A percentile compares a stretch with the other conserved stretches of the same genome.
Conservation (phyloP, 371 early-diverging fungal species). For the Dichotomocladium elegans region DNA sequence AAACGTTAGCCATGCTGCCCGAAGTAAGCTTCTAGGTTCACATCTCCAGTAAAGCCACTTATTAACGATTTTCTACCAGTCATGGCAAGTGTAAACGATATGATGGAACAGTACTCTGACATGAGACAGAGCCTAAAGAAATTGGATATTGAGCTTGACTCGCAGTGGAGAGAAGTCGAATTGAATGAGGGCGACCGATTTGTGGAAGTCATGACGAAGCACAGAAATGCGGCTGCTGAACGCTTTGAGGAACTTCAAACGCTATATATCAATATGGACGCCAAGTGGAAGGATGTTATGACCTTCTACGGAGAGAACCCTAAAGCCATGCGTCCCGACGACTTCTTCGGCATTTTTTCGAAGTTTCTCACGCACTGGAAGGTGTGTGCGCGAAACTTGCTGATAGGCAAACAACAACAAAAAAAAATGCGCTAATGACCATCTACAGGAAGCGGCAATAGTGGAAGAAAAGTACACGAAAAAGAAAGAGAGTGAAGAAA, state of each 20-base stretch:
- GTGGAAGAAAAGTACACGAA: constrained; percentile 27
- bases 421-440: constrained; percentile 8
- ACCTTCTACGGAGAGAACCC: constrained; percentile 33
- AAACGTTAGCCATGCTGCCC: constrained; percentile 31
- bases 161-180: constrained; percentile 11
- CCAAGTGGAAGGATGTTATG: constrained; percentile 42
- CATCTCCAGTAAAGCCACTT: not conserved
- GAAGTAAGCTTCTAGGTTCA: constrained; percentile 24
- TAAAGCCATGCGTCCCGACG: constrained; percentile 28
- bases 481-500: constrained; percentile 28
- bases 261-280: constrained; percentile 41
- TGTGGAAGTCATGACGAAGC: constrained; percentile 30
- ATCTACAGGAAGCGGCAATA: constrained; percentile 18
- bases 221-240: constrained; percentile 20
- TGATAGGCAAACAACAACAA: not conserved
- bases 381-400: not conserved
- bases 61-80: constrained; percentile 3
- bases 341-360: constrained; percentile 27
- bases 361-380: constrained; percentile 22
- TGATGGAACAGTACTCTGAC: constrained; percentile 25
- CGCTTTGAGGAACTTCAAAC: constrained; percentile 39
- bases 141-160: constrained; percentile 14
- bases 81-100: constrained; percentile 24
- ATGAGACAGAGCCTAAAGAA: constrained; percentile 18
- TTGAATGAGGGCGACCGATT: constrained; percentile 29